Percentiles rank a stretch among this genome's conserved stretches.
These are phyloP conservation scores for Chalaropsis ovoidea DNA, from an alignment of 2,329 filamentous ascomycete genomes.

Conservation along the genomic window DNA sequence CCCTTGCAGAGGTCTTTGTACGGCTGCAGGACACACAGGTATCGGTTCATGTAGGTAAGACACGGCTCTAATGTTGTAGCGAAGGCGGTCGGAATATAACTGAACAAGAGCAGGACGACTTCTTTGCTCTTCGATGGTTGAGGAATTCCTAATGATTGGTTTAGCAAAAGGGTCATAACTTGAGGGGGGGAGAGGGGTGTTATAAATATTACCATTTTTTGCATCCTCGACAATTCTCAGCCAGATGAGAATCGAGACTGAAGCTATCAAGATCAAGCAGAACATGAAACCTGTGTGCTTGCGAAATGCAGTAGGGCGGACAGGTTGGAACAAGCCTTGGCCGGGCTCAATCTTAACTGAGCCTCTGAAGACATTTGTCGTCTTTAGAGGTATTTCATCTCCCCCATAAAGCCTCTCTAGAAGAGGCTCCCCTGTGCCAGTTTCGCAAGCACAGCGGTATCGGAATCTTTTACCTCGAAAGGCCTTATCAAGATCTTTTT, in stretches of 20 bases:
- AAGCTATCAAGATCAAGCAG: conserved; percentile 21
- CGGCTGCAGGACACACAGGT: conserved; percentile 46
- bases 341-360: not conserved
- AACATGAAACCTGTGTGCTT: conserved; percentile 27
- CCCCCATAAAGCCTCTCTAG: not conserved
- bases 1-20: conserved; percentile 41
- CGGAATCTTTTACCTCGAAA: conserved; percentile 25
- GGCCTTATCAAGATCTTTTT: not conserved
- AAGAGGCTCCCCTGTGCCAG: not conserved
- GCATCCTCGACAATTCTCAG: conserved; percentile 28
- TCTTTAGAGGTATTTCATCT: not conserved
- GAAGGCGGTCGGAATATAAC: conserved; percentile 45
- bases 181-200: not conserved
- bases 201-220: conserved; percentile 27
- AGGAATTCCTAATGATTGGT: conserved; percentile 29
- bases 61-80: conserved; percentile 48
- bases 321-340: conserved; percentile 25
- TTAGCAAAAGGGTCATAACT: not conserved
- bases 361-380: not conserved
- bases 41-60: conserved; percentile 46
- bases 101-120: conserved; percentile 35
- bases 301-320: conserved; percentile 28
- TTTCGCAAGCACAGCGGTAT: conserved; percentile 24
- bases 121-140: conserved; percentile 32
- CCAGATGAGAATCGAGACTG: conserved; percentile 27